phyloP scores from a whole-genome alignment of 768 basidiomycete genomes.

The Termitomyces sp. region DNA sequence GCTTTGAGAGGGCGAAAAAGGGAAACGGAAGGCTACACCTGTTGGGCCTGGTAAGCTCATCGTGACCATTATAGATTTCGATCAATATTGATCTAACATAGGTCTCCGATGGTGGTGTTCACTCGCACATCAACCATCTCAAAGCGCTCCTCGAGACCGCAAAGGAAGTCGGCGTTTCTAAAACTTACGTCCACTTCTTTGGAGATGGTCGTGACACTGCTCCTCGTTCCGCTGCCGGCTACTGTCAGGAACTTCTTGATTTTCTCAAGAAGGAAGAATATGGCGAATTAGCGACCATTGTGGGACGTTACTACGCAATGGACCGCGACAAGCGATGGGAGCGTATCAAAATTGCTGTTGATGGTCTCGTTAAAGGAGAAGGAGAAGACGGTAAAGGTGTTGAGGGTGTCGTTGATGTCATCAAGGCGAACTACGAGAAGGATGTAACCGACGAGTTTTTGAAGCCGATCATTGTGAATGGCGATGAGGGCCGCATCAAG shows the following conservation, averaged over 20 bases:
- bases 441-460: conserved; percentile 94
- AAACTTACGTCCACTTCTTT: conserved; percentile 91
- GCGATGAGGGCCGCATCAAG: conserved; percentile 75
- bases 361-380: conserved; percentile 76
- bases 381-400: conserved; percentile 45
- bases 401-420: conserved; percentile 37
- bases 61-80: not conserved
- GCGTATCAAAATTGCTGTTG: conserved; percentile 84
- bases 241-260: conserved; percentile 71
- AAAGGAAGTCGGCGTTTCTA: conserved; percentile 78
- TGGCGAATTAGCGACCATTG: conserved; percentile 79
- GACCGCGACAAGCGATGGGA: conserved; percentile 98
- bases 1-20: conserved; percentile 75
- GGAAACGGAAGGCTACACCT: conserved; percentile 83
- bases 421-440: conserved; percentile 74
- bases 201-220: conserved; percentile 96
- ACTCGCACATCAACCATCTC: conserved; percentile 90
- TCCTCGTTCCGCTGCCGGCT: conserved; percentile 75
- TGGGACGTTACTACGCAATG: conserved; percentile 96
- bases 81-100: not conserved
- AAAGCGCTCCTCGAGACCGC: conserved; percentile 89
- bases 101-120: conserved; percentile 96
- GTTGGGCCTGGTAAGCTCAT: conserved; percentile 68
- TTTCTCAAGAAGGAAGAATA: conserved; percentile 75
- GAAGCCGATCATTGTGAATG: conserved; percentile 89